These are phyloP conservation scores for Cordyceps cicadae DNA, from an alignment of 2,329 filamentous ascomycete species.

Conservation along the genomic window DNA sequence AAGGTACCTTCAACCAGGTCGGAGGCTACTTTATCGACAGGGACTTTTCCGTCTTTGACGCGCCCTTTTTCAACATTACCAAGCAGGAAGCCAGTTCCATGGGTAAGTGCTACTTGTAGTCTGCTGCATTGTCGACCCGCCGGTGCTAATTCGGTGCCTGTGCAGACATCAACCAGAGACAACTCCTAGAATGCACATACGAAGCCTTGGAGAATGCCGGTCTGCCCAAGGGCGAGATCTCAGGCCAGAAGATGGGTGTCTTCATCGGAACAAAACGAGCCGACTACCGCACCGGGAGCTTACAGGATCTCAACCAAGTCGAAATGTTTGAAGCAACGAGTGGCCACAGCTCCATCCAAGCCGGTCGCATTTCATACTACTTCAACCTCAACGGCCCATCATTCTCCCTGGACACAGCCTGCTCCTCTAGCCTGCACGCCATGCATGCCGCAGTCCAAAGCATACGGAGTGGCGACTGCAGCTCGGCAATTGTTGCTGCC, in stretches of 20 bases:
- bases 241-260: slow-evolving; percentile 41
- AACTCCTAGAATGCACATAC: slow-evolving; percentile 45
- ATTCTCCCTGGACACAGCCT: slow-evolving; percentile 44
- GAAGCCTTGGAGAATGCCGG: slow-evolving; percentile 47
- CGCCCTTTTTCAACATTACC: slow-evolving; percentile 45
- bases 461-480: slow-evolving; percentile 37
- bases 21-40: slow-evolving; percentile 36
- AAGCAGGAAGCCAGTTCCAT: slow-evolving; percentile 42
- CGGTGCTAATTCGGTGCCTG: background rate
- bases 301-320: slow-evolving; percentile 37
- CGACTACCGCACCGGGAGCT: slow-evolving; percentile 39
- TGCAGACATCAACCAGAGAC: slow-evolving; percentile 43
- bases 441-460: slow-evolving; percentile 43
- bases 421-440: slow-evolving; percentile 42
- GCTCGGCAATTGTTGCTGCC: slow-evolving; percentile 38
- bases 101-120: slow-evolving; percentile 18
- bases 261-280: slow-evolving; percentile 40
- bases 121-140: background rate
- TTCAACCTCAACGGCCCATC: slow-evolving; percentile 47
- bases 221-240: slow-evolving; percentile 32
- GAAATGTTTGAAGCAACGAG: slow-evolving; percentile 46
- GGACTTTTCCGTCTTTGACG: slow-evolving; percentile 40
- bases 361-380: slow-evolving; percentile 47
- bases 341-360: slow-evolving; percentile 42
- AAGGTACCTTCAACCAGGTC: slow-evolving; percentile 29